A percentile compares a stretch with the other conserved stretches of the same genome.
Conservation (phyloP, 1,139 yeast species). For the Tardiomyces blankii region DNA sequence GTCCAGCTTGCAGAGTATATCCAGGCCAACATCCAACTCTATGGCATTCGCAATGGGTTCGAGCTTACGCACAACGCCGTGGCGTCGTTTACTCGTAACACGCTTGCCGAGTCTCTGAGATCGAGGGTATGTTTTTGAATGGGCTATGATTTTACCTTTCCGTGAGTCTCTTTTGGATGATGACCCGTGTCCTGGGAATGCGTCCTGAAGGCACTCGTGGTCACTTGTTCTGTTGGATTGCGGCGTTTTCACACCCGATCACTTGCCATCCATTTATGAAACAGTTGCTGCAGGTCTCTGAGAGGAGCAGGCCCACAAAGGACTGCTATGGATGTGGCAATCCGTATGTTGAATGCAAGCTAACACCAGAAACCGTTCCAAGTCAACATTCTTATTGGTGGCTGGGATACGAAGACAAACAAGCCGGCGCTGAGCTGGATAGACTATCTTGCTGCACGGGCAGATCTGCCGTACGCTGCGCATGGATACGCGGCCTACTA, state of each 20-base stretch:
- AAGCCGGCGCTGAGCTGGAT: conserved; percentile 76
- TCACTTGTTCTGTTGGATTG: too few relatives aligned
- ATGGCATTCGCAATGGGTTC: conserved; percentile 73
- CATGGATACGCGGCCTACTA: conserved; percentile 97
- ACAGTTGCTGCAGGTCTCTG: too few relatives aligned
- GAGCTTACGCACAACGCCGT: conserved; percentile 65
- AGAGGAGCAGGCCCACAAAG: too few relatives aligned
- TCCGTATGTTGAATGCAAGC: too few relatives aligned
- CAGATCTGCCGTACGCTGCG: conserved; percentile 87
- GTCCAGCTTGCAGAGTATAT: conserved; percentile 78
- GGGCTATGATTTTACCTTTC: too few relatives aligned
- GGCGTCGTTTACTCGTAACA: conserved; percentile 80
- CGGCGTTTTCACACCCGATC: too few relatives aligned
- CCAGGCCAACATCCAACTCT: conserved; percentile 84
- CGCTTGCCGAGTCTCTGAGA: conserved; percentile 78
- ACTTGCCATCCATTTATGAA: too few relatives aligned
- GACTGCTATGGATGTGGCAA: too few relatives aligned
- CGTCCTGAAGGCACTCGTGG: too few relatives aligned
- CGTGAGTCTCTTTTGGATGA: too few relatives aligned
- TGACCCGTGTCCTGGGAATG: too few relatives aligned
- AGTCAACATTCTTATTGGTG: conserved; percentile 81
- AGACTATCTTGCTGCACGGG: conserved; percentile 89
- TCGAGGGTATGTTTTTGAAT: conserved; percentile 37
- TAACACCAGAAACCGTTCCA: conserved; percentile 64
- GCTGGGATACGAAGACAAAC: conserved; percentile 55